Conservation (phyloP, 352 stramenopile genomes). For the Phytophthora pisi region DNA sequence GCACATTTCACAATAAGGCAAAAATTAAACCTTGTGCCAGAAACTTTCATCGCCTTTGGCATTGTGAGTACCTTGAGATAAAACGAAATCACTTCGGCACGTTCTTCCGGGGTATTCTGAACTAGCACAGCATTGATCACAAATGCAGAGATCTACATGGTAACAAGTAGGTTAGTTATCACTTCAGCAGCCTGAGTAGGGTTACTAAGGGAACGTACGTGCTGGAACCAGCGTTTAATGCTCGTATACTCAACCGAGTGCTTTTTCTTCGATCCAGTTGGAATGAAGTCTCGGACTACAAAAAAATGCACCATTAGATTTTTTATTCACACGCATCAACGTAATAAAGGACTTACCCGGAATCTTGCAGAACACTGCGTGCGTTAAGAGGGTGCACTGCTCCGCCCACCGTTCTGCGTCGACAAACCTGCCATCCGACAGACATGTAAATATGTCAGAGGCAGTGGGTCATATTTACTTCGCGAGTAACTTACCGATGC, state of each 20-base stretch:
- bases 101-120: constrained; percentile 67
- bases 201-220: constrained; percentile 50
- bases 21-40: constrained; percentile 1
- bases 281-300: constrained; percentile 79
- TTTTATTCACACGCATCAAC: neutral
- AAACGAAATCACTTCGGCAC: constrained; percentile 77
- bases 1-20: neutral
- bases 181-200: neutral
- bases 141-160: constrained; percentile 70
- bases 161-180: constrained; percentile 4
- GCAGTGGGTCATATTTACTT: neutral
- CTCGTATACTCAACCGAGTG: constrained; percentile 66
- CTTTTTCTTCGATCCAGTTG: constrained; percentile 49
- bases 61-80: constrained; percentile 64
- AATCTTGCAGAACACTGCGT: constrained; percentile 83
- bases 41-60: neutral
- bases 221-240: constrained; percentile 85
- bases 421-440: constrained; percentile 44
- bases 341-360: constrained; percentile 42
- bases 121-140: constrained; percentile 83
- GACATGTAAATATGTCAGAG: neutral
- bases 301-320: neutral
- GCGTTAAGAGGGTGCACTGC: constrained; percentile 81
- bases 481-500: constrained; percentile 30
- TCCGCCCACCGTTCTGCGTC: constrained; percentile 67